Base-by-base conservation (phyloP, 2,329 filamentous ascomycete species). In the Tolypocladium ophioglossoides region DNA sequence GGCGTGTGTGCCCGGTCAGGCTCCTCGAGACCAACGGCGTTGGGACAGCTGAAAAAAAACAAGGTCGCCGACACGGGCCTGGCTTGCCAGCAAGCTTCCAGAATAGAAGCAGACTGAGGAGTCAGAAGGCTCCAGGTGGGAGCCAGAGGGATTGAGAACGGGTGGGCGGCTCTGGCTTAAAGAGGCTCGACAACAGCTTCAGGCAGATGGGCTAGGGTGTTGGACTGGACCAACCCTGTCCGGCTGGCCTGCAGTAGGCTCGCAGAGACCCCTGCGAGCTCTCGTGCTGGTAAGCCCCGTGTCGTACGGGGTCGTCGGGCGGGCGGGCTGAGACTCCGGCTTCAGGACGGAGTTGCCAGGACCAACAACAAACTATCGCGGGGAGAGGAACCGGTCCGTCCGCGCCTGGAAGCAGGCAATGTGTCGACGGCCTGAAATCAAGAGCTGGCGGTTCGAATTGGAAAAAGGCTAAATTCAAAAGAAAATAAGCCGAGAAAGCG, bases 121-220 rank as follows among this genome's bases (percentile, higher is more conserved):
- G 47, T 50, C 56, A 50, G 54, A 52, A 51, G 57, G 59, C 52
- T 54, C 56, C 55, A 52, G 50, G 57, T 53, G 55, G 46, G 50
- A 61, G 56, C 51, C 55, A 48, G 54, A 55, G 51, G 35, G 51
- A 53, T 52, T 53, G 47, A 54, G 49, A 56, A 58, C 57, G 59
- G 65, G 67, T 63, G 66, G 64, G 63, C 61, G 61, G 61, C 60
- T 50, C 30, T 61, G 63, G 62, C 64, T 66, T 64, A 67, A 65
- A 67, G 68, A 62, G 61, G 58, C 58, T 61, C 56, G 54, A 58
- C 54, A 55, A 57, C 61, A 58, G 56, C 56, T 63, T 41, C 52
- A 56, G 58, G 62, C 58, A 50, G 54, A 52, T 39, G 41, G 46
- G 39, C 34, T 3, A 46, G 40, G 47, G 47, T 37, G 55, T 50